Evolutionary conservation across 75 land plant genomes (phyloP).

Genomic region (Pinus tabuliformis): DNA sequence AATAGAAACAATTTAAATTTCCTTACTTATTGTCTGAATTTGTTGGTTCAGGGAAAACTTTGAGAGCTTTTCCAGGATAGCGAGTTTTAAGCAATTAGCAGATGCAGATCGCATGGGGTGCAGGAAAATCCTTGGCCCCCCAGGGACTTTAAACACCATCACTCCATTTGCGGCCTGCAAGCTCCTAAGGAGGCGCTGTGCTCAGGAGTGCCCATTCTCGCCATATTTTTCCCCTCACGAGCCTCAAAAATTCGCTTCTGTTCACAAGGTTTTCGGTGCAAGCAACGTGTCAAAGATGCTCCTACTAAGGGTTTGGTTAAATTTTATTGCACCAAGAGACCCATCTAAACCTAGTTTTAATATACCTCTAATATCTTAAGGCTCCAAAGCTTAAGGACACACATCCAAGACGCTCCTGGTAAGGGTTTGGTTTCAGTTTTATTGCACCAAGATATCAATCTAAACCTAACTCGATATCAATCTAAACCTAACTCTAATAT

Average conservation of each 20-base stretch:
- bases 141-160: conserved; percentile 35
- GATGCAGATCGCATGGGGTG: conserved; percentile 18
- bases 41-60: conserved; percentile 10
- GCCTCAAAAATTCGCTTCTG: conserved; percentile 69
- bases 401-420: too few species aligned
- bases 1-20: too few species aligned
- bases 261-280: conserved; percentile 79
- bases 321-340: too few species aligned
- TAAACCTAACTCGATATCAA: too few species aligned
- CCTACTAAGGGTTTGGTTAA: conserved; percentile 23
- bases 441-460: too few species aligned
- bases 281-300: conserved; percentile 85
- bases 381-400: too few species aligned
- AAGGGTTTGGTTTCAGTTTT: too few species aligned
- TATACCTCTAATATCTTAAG: too few species aligned
- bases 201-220: conserved; percentile 77
- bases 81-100: conserved; percentile 15
- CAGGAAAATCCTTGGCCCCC: conserved; percentile 13
- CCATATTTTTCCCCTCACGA: conserved; percentile 80
- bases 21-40: too few species aligned
- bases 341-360: too few species aligned
- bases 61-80: conserved; percentile 30
- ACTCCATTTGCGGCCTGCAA: conserved; percentile 82
- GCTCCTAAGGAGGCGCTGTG: conserved; percentile 66
- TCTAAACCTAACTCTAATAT: too few species aligned